Conservation (phyloP, 129 eudicot species). For the Saussurea involucrata region DNA sequence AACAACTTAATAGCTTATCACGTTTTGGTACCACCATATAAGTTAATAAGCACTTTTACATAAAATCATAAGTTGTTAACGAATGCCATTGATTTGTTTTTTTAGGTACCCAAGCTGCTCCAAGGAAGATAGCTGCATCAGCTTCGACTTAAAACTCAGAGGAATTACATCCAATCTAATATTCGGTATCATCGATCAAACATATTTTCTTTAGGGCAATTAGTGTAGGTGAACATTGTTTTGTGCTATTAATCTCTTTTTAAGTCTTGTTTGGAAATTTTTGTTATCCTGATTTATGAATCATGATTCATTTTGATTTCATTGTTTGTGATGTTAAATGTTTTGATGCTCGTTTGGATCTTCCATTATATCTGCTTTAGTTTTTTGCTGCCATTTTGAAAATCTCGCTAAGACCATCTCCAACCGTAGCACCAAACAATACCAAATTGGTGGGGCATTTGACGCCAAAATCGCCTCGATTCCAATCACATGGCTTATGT, state of each 20-base stretch:
- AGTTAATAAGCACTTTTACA: no score
- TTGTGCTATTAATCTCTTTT: neutral
- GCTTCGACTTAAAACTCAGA: conserved; percentile 20
- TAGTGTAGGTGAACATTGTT: conserved; percentile 10
- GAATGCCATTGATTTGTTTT: neutral
- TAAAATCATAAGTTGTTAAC: no score
- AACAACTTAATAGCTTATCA: no score
- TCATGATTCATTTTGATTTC: neutral
- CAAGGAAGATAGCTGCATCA: conserved; percentile 48
- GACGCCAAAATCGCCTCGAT: neutral
- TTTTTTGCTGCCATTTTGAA: neutral
- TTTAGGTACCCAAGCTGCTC: conserved; percentile 63
- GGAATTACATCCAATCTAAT: neutral
- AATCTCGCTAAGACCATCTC: neutral
- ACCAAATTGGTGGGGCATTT: neutral
- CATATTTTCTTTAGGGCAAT: neutral
- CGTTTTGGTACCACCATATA: no score
- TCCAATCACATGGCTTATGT: neutral
- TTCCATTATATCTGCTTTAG: neutral
- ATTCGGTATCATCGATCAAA: conserved; percentile 3
- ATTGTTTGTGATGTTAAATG: neutral
- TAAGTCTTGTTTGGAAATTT: neutral
- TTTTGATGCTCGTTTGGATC: neutral
- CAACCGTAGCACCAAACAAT: neutral
- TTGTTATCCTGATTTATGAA: conserved; percentile 8